phyloP scores from a whole-genome alignment of 768 basidiomycete species.

The Mycena maculata region DNA sequence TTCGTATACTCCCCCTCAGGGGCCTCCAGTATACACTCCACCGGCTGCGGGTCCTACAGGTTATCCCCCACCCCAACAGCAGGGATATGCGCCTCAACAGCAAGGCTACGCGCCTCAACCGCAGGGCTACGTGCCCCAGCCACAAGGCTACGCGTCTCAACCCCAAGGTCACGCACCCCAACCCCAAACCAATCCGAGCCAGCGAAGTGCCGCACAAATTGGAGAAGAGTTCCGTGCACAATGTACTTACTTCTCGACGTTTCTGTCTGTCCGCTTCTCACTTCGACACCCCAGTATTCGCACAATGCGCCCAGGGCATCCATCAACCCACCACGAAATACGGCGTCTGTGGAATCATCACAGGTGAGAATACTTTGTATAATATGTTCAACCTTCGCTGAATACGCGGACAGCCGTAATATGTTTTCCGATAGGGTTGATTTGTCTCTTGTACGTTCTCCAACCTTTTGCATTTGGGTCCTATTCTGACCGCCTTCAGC shows the following conservation, averaged over 20 bases:
- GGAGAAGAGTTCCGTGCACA: slow-evolving; percentile 42
- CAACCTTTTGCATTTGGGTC: slow-evolving; percentile 37
- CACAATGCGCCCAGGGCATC: slow-evolving; percentile 40
- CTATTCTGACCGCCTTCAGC: slow-evolving; percentile 30
- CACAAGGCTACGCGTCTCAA: not conserved
- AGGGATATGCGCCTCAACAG: slow-evolving; percentile 17
- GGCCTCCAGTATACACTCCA: slow-evolving; percentile 21
- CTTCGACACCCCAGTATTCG: slow-evolving; percentile 33
- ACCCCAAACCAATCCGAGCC: slow-evolving; percentile 18
- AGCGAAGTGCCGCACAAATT: slow-evolving; percentile 31
- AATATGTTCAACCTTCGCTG: no score
- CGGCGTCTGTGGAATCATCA: no score
- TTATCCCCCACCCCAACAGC: slow-evolving; percentile 9
- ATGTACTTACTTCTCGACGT: slow-evolving; percentile 29
- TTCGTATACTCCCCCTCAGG: slow-evolving; percentile 8
- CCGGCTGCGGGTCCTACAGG: not conserved
- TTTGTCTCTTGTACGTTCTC: slow-evolving; percentile 43
- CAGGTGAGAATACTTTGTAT: no score
- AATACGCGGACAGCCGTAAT: slow-evolving; percentile 36
- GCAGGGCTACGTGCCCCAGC: slow-evolving; percentile 5
- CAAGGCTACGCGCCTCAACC: slow-evolving; percentile 26
- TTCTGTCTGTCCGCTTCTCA: not conserved
- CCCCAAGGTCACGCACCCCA: slow-evolving; percentile 15
- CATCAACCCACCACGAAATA: slow-evolving; percentile 40
- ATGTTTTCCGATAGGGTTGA: slow-evolving; percentile 43